phyloP scores from a whole-genome alignment of 352 stramenopile species.

The Phytophthora megakarya region DNA sequence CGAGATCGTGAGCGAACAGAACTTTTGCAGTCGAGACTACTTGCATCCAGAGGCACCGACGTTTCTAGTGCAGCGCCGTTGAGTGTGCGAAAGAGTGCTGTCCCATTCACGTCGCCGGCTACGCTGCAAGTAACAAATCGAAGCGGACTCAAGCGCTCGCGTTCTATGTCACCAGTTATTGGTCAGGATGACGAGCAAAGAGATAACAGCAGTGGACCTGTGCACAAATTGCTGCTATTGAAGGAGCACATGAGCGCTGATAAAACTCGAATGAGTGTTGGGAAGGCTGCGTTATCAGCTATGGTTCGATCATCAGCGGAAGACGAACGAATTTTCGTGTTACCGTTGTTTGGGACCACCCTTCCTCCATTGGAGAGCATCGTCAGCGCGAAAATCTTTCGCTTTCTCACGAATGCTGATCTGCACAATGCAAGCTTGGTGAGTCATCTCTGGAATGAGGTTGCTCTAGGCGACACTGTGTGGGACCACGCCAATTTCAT shows the following conservation, averaged over 20 bases:
- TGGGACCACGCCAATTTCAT: constrained; percentile 85
- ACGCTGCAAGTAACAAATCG: constrained; percentile 25
- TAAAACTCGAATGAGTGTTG: constrained; percentile 3
- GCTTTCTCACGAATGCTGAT: constrained; percentile 74
- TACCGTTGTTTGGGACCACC: constrained; percentile 71
- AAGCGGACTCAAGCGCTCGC: constrained; percentile 19
- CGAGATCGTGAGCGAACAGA: constrained; percentile 58
- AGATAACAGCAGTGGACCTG: not conserved
- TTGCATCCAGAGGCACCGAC: constrained; percentile 16
- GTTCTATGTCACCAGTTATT: constrained; percentile 29
- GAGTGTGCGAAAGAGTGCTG: constrained; percentile 26
- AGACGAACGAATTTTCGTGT: constrained; percentile 54
- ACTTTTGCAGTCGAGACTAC: constrained; percentile 52
- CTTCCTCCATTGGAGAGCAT: constrained; percentile 65
- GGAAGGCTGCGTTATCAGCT: constrained; percentile 33
- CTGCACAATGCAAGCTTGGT: constrained; percentile 88
- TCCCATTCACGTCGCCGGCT: constrained; percentile 18
- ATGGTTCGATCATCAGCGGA: constrained; percentile 16
- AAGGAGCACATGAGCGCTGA: constrained; percentile 9
- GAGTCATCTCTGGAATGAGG: constrained; percentile 80
- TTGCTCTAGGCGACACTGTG: constrained; percentile 70
- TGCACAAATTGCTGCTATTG: not conserved
- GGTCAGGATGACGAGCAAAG: constrained; percentile 23
- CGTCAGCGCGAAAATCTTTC: constrained; percentile 68
- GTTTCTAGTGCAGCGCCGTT: constrained; percentile 7